Evolutionary conservation across 768 basidiomycete species (phyloP).

Genomic region (Lentinula guzmanii): DNA sequence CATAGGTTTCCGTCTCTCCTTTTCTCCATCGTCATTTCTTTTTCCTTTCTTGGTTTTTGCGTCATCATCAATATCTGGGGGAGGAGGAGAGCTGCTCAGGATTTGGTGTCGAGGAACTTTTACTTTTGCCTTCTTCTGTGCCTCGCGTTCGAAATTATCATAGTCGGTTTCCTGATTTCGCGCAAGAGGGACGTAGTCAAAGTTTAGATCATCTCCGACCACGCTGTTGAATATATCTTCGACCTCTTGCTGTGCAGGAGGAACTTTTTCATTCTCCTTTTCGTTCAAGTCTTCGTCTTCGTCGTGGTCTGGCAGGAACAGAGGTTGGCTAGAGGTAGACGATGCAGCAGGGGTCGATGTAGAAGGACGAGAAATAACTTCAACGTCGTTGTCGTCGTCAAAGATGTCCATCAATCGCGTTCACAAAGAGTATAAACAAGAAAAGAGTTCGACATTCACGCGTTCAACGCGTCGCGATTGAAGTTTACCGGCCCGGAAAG

Average conservation of each 20-base stretch:
- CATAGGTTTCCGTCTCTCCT: slow-evolving; percentile 43
- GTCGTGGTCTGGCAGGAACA: slow-evolving; percentile 60
- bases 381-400: slow-evolving; percentile 33
- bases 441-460: slow-evolving; percentile 3
- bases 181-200: slow-evolving; percentile 40
- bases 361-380: slow-evolving; percentile 9
- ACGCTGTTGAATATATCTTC: slow-evolving; percentile 35
- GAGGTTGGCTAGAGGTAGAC: slow-evolving; percentile 14
- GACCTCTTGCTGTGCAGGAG: slow-evolving; percentile 31
- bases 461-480: neutral
- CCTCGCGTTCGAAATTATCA: neutral
- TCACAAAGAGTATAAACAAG: neutral
- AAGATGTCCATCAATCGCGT: slow-evolving; percentile 39
- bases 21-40: slow-evolving; percentile 19
- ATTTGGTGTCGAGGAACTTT: slow-evolving; percentile 36
- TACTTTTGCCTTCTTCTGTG: slow-evolving; percentile 13
- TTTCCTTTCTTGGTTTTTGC: slow-evolving; percentile 17
- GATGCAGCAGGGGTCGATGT: neutral
- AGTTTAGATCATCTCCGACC: slow-evolving; percentile 30
- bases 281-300: slow-evolving; percentile 29
- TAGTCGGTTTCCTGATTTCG: slow-evolving; percentile 14
- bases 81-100: slow-evolving; percentile 42
- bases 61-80: slow-evolving; percentile 17
- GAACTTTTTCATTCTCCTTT: slow-evolving; percentile 24
- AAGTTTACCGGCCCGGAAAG: neutral